Evolutionary conservation across 805 yeast species (phyloP).

Genomic region (Wickerhamiella sorbophila): DNA sequence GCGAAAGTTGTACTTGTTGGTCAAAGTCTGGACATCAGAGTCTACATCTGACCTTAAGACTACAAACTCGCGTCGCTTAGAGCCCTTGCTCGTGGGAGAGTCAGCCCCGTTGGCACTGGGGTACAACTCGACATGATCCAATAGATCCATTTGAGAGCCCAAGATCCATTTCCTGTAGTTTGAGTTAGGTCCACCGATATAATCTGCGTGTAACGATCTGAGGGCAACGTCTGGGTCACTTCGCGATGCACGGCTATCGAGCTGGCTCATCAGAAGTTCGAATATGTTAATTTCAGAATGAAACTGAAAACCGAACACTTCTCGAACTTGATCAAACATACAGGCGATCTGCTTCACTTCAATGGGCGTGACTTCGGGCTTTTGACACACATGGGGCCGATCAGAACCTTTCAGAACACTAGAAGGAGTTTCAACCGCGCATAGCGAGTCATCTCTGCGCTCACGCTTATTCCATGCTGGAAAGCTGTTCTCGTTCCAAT

Average conservation of each 20-base stretch:
- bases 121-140: constrained; percentile 31
- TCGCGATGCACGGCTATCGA: constrained; percentile 58
- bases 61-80: background rate
- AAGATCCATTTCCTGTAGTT: constrained; percentile 67
- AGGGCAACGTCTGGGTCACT: constrained; percentile 44
- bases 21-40: background rate
- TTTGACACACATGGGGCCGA: background rate
- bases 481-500: constrained; percentile 42
- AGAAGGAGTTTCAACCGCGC: constrained; percentile 1
- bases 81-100: background rate
- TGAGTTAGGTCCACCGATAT: constrained; percentile 55
- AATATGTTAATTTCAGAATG: constrained; percentile 55
- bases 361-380: constrained; percentile 13
- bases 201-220: constrained; percentile 52
- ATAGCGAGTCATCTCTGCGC: background rate
- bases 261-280: constrained; percentile 44
- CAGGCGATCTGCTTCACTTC: constrained; percentile 36
- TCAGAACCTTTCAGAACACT: background rate
- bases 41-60: background rate
- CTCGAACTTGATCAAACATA: constrained; percentile 38
- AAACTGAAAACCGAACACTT: constrained; percentile 52
- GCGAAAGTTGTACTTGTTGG: background rate
- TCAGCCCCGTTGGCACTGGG: background rate
- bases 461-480: constrained; percentile 75
- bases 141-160: constrained; percentile 54